Percentiles rank a stretch among this genome's conserved stretches.
phyloP scores from a whole-genome alignment of 225 moss, liverwort and hornwort genomes.

The Pseudisothecium myosuroides region DNA sequence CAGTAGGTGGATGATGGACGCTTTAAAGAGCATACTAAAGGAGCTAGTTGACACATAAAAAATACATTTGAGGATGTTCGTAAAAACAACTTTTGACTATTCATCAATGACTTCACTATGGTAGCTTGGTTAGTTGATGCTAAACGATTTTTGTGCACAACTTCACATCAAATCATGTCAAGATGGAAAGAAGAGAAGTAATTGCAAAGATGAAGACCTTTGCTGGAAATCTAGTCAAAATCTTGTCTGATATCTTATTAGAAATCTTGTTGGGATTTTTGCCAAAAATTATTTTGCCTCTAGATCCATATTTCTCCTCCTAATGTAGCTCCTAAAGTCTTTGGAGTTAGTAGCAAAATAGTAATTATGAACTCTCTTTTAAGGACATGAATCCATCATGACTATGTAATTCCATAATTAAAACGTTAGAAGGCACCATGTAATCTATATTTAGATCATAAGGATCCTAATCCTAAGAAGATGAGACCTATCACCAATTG shows the following conservation, averaged over 20 bases:
- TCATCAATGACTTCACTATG: not conserved
- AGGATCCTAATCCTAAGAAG: fast-evolving
- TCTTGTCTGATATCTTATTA: not conserved
- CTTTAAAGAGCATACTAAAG: not conserved
- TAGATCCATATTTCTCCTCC: fast-evolving
- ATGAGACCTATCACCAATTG: not conserved
- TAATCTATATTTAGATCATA: not conserved
- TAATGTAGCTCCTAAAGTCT: not conserved
- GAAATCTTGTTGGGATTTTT: not conserved
- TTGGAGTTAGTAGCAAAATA: not conserved
- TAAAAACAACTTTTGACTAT: not conserved
- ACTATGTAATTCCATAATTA: fast-evolving
- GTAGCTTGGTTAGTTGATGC: not conserved
- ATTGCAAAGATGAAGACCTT: not conserved
- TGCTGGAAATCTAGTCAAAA: not conserved
- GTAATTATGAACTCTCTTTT: not conserved
- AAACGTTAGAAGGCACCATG: not conserved
- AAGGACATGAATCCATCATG: not conserved
- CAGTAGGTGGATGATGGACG: not conserved
- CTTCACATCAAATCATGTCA: not conserved
- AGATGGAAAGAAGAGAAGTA: too few relatives aligned
- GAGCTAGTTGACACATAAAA: not conserved
- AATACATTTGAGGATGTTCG: not conserved
- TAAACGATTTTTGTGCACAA: fast-evolving
- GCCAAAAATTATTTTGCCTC: too few relatives aligned